phyloP scores from a whole-genome alignment of 345 rosid species.

The Populus pruinosa region DNA sequence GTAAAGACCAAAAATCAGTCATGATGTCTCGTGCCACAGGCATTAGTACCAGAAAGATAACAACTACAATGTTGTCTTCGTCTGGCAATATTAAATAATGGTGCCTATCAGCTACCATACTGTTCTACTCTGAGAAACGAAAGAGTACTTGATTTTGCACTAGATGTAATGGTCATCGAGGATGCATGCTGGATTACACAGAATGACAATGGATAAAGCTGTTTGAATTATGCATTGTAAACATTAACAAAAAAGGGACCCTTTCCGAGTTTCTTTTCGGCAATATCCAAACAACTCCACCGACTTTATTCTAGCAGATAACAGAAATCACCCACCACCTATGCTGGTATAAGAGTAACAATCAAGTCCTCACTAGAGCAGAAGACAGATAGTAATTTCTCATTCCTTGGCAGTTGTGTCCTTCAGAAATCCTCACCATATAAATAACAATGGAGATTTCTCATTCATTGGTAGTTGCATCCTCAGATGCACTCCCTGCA shows the following conservation, averaged over 20 bases:
- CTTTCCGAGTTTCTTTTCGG: slow-evolving; percentile 14
- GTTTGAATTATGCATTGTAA: not conserved
- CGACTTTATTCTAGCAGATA: slow-evolving; percentile 32
- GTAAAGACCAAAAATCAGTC: not conserved
- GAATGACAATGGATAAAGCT: not conserved
- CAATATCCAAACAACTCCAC: slow-evolving; percentile 19
- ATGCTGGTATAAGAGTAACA: slow-evolving; percentile 32
- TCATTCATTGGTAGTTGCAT: slow-evolving; percentile 23
- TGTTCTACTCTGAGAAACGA: not conserved
- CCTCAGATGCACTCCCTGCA: slow-evolving; percentile 61
- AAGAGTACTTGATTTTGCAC: no score
- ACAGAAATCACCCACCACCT: slow-evolving; percentile 24
- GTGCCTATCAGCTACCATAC: not conserved
- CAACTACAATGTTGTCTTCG: not conserved
- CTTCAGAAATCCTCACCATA: slow-evolving; percentile 15
- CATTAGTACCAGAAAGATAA: not conserved
- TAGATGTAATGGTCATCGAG: not conserved
- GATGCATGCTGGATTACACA: not conserved
- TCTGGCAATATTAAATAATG: not conserved
- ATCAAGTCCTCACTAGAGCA: slow-evolving; percentile 26
- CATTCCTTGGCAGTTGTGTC: slow-evolving; percentile 30
- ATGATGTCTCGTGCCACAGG: not conserved
- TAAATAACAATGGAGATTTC: not conserved
- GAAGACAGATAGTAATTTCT: slow-evolving; percentile 14
- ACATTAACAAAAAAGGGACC: not conserved